phyloP scores from a whole-genome alignment of 768 basidiomycete genomes.

The Mycena vitilis region DNA sequence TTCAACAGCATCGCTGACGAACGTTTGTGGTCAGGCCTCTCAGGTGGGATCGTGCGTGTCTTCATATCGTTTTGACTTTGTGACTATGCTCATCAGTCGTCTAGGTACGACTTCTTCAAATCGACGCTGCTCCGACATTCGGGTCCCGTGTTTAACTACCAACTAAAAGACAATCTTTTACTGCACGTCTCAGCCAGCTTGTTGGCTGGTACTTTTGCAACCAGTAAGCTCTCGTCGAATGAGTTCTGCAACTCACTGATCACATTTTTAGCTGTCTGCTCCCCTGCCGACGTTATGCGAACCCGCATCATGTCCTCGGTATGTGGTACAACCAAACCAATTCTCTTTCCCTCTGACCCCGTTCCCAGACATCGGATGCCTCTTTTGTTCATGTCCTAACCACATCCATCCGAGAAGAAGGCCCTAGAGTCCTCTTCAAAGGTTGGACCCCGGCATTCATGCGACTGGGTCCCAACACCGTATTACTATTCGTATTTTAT shows the following conservation, averaged over 20 bases:
- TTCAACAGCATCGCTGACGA: conserved; percentile 19
- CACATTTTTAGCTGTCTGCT: conserved; percentile 70
- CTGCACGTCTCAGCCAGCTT: conserved; percentile 78
- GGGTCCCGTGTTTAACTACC: conserved; percentile 67
- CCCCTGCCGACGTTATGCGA: conserved; percentile 81
- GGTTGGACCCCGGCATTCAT: conserved; percentile 93
- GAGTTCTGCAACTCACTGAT: conserved; percentile 6
- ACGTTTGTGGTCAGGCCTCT: conserved; percentile 62
- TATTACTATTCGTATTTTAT: conserved; percentile 87
- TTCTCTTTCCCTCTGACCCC: conserved; percentile 19
- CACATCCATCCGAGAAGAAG: conserved; percentile 77
- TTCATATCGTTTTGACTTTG: conserved; percentile 2
- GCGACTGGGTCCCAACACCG: conserved; percentile 85
- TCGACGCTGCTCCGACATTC: conserved; percentile 60
- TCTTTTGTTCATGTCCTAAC: conserved; percentile 64
- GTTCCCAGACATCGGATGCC: conserved; percentile 60
- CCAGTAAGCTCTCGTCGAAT: conserved; percentile 62
- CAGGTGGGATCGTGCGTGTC: conserved; percentile 85
- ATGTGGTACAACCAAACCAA: conserved; percentile 37
- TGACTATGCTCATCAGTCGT: conserved; percentile 16
- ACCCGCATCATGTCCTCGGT: conserved; percentile 86
- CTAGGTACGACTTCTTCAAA: conserved; percentile 85
- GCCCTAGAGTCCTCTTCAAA: conserved; percentile 83
- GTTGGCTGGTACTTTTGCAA: conserved; percentile 80
- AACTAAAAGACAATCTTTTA: conserved; percentile 72